Percentiles rank a stretch among this genome's conserved stretches.
phyloP scores from a whole-genome alignment of 371 early-diverging fungal genomes.

The Mucor circinelloides region DNA sequence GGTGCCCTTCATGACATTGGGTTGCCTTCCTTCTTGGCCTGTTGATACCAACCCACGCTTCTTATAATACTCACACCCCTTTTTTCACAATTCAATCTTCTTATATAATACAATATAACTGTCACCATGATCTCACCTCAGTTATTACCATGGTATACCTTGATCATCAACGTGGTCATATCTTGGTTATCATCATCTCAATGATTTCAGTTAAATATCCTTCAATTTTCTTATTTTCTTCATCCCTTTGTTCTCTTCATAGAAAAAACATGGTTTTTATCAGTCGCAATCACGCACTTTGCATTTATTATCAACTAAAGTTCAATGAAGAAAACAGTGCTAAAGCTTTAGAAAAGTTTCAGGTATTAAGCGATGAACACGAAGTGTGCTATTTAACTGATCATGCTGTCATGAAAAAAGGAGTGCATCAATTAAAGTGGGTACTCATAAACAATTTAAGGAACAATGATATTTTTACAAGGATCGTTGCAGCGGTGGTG shows the following conservation, averaged over 20 bases:
- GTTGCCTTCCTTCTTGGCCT: neutral
- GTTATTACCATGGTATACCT: neutral
- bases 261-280: neutral
- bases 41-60: neutral
- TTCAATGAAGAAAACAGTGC: slow-evolving; percentile 22
- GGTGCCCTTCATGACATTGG: neutral
- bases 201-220: neutral
- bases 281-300: slow-evolving; percentile 18
- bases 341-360: slow-evolving; percentile 24
- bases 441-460: no score
- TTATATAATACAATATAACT: no score
- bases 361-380: slow-evolving; percentile 18
- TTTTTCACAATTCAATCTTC: neutral
- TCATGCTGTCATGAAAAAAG: no score
- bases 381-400: slow-evolving; percentile 8
- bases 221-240: neutral
- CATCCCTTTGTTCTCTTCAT: no score
- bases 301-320: slow-evolving; percentile 19
- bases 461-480: no score
- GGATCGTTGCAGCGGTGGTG: no score
- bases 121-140: neutral
- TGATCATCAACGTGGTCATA: neutral
- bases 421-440: no score
- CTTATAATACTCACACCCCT: neutral
- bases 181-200: neutral